Evolutionary conservation across 2,329 filamentous ascomycete species (phyloP), one percentile per base, ranked within the genome.

Genomic region (Clarireedia sp.): DNA sequence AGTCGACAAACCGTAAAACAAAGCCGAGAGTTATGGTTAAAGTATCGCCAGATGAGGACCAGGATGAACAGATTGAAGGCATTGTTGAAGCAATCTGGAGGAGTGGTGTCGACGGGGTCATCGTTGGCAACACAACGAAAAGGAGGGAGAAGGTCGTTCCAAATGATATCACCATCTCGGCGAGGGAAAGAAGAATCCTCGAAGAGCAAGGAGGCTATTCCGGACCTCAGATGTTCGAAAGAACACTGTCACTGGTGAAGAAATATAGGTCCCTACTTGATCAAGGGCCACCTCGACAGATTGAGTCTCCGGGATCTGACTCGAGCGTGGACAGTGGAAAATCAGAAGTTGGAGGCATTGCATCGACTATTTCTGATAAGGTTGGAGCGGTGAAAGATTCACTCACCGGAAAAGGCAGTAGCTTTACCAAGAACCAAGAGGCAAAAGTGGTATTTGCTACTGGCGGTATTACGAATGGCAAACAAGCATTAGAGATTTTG

Each of bases 121-220:
- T 99, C 59, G 92, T 99, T 3, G 94, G 92, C 10, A 99, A 99
- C 75, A 99, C 94, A 0, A 99, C 94, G 2, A 95, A 94, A 73
- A 81, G 85, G 61, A 80, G 94, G 44, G 80, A 85, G 0, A 85
- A 83, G 3, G 74, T 91, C 2, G 69, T 92, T 0, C 86, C 90
- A 0, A 73, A 78, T 23, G 84, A 86, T 24, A 80, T 86, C 61
- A 70, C 74, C 36, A 76, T 96, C 24, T 80, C 85, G 0, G 65
- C 74, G 2, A 76, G 80, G 60, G 92, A 99, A 68, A 77, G 83
- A 62, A 72, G 75, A 57, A 78, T 85, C 1, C 71, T 96, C 33
- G 76, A 78, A 56, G 89, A 96, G 72, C 84, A 85, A 19, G 91
- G 94, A 26, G 92, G 94, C 1, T 95, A 90, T 71, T 96, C 90